These are phyloP conservation scores for Phytophthora foliorum DNA, from an alignment of 352 stramenopile genomes.

Conservation along the genomic window DNA sequence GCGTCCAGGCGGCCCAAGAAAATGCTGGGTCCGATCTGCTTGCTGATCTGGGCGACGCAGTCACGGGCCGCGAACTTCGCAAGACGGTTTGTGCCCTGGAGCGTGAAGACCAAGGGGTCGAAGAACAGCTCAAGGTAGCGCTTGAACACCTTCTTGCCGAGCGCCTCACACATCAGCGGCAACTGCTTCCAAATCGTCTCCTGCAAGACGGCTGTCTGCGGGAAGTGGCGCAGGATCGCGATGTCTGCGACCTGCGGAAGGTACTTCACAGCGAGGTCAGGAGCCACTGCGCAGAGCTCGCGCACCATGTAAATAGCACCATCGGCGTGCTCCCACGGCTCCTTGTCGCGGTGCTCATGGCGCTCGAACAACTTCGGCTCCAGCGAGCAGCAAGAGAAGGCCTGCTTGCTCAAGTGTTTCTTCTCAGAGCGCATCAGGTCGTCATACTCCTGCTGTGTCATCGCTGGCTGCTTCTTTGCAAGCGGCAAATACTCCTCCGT, in stretches of 20 bases:
- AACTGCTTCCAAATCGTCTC: constrained; percentile 91
- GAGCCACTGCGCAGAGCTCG: constrained; percentile 86
- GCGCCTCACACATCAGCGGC: constrained; percentile 69
- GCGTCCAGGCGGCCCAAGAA: constrained; percentile 83
- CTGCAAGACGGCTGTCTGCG: constrained; percentile 77
- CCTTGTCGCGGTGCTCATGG: constrained; percentile 85
- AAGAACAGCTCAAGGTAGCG: constrained; percentile 87
- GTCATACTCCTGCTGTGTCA: constrained; percentile 95
- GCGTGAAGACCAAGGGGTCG: constrained; percentile 84
- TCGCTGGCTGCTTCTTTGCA: constrained; percentile 92
- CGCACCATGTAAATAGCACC: constrained; percentile 96
- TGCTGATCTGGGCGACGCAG: constrained; percentile 78
- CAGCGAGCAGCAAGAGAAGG: constrained; percentile 96
- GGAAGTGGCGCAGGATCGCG: constrained; percentile 81
- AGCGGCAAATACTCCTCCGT: constrained; percentile 76
- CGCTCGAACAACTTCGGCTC: constrained; percentile 95
- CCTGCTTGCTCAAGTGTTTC: constrained; percentile 93
- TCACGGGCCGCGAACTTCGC: constrained; percentile 79
- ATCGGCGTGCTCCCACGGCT: constrained; percentile 96
- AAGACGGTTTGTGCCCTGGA: constrained; percentile 76
- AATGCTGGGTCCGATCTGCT: constrained; percentile 86
- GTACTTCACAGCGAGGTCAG: constrained; percentile 57
- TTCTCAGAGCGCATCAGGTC: constrained; percentile 92
- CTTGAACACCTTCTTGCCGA: constrained; percentile 90
- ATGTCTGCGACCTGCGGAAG: constrained; percentile 75